phyloP scores from a whole-genome alignment of 345 rosid species.

The Arabis alpina region DNA sequence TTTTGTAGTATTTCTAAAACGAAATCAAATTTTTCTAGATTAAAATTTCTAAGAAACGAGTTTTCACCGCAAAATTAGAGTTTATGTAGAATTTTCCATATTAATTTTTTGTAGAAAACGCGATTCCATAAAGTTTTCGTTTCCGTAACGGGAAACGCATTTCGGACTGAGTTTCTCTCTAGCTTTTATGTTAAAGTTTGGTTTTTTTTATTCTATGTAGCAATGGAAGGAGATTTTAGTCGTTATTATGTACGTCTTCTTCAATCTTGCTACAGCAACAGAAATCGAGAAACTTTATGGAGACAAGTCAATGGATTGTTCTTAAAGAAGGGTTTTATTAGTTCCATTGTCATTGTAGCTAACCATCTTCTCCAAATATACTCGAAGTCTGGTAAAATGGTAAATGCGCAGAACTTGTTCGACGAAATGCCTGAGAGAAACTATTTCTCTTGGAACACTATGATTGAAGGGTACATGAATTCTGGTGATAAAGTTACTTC shows the following conservation, averaged over 20 bases:
- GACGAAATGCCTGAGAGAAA: constrained; percentile 72
- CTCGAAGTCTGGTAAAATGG: constrained; percentile 45
- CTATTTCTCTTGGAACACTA: constrained; percentile 71
- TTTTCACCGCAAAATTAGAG: too few relatives aligned
- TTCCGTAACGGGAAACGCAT: too few relatives aligned
- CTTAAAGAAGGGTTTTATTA: constrained; percentile 62
- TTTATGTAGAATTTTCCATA: too few relatives aligned
- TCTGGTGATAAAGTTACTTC: constrained; percentile 50
- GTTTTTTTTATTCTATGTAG: not conserved
- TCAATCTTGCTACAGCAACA: constrained; percentile 48
- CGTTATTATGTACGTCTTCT: constrained; percentile 47
- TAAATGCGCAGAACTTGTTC: constrained; percentile 57
- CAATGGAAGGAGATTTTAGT: constrained; percentile 35
- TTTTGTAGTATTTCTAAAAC: too few relatives aligned
- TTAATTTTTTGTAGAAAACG: too few relatives aligned
- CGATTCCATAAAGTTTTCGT: too few relatives aligned
- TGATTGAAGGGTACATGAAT: constrained; percentile 70
- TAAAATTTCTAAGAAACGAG: too few relatives aligned
- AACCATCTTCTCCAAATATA: constrained; percentile 64
- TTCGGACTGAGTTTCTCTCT: too few relatives aligned
- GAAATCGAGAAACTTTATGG: constrained; percentile 46
- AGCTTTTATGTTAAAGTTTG: not conserved
- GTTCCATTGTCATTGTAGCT: constrained; percentile 51
- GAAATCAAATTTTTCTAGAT: too few relatives aligned
- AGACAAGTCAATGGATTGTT: constrained; percentile 60